Evolutionary conservation across 805 yeast genomes (phyloP), one percentile per base, ranked within the genome.

Genomic region (Candida schatavii): DNA sequence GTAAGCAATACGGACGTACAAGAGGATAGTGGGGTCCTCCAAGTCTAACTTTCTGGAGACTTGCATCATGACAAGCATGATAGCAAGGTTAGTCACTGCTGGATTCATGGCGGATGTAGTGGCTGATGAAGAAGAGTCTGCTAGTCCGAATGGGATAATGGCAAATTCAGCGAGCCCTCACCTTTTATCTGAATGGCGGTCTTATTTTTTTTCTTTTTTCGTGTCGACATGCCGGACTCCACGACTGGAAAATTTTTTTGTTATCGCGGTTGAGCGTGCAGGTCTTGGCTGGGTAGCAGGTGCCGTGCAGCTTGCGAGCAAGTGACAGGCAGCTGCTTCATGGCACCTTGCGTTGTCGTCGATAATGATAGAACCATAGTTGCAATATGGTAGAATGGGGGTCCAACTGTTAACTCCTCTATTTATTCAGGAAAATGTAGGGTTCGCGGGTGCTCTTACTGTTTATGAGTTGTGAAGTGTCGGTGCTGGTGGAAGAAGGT

Each of bases 1-100:
- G 70, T 88, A 93, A 35, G 80, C 79, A 29, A 72, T 70, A 65
- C 99, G 81, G 41, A 88, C 90, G 62, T 80, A 84, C 61, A 84
- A 67, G 40, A 89, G 71, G 44, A 80, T 77, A 49, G 67, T 66
- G 35, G 95, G 91, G 67, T 90, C 79, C 64, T 91, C 97, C 66
- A 90, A 81, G 66, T 91, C 93, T 48, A 93, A 73, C 61, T 79
- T 81, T 66, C 88, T 87, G 49, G 97, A 81, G 49, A 89, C 85
- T 68, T 89, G 97, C 96, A 90, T 91, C 88, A 88, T 88, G 75
- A 80, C 85, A 61, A 90, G 82, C 97, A 90, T 91, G 77, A 93
- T 71, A 55, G 76, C 86, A 55, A 93, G 67, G 72, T 91, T 90
- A 51, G 88, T 68, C 52, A 90, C 70, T 51, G 95, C 95, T 35